phyloP scores from a whole-genome alignment of 768 basidiomycete genomes.

The Termitomyces sp. region DNA sequence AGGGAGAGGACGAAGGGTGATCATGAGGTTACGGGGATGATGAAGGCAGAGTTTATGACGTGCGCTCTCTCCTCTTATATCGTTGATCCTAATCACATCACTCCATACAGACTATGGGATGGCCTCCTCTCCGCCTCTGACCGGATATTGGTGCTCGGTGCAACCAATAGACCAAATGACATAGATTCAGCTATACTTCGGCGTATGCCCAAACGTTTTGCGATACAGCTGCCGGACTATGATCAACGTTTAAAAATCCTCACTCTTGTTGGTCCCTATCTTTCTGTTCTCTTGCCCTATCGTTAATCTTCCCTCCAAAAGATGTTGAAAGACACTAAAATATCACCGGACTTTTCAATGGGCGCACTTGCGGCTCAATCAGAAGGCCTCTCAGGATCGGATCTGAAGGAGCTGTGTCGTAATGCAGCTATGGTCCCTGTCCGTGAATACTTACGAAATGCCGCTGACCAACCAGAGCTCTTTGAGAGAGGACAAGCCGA shows the following conservation, averaged over 20 bases:
- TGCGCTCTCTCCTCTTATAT: conserved; percentile 26
- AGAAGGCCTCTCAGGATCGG: conserved; percentile 81
- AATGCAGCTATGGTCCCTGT: conserved; percentile 93
- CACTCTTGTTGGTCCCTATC: conserved; percentile 45
- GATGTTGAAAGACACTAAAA: conserved; percentile 81
- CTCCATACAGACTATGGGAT: conserved; percentile 76
- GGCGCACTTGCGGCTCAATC: conserved; percentile 59
- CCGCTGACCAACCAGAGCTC: conserved; percentile 33
- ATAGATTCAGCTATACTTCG: conserved; percentile 82
- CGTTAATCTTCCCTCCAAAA: conserved; percentile 30
- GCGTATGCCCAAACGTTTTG: conserved; percentile 98
- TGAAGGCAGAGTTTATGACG: conserved; percentile 97
- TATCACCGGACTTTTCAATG: conserved; percentile 59
- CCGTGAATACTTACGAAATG: conserved; percentile 68
- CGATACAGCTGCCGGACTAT: conserved; percentile 71
- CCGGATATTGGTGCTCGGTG: conserved; percentile 86
- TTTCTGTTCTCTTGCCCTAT: neutral
- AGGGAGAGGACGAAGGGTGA: conserved; percentile 83
- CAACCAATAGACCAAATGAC: conserved; percentile 93
- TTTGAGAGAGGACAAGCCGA: conserved; percentile 46
- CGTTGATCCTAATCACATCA: neutral
- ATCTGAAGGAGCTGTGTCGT: conserved; percentile 86
- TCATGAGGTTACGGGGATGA: conserved; percentile 98
- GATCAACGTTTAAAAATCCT: conserved; percentile 85
- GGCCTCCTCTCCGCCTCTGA: conserved; percentile 79